These are phyloP conservation scores for Penicillium longicatenatum DNA, from an alignment of 495 filamentous ascomycete genomes.

Conservation along the genomic window DNA sequence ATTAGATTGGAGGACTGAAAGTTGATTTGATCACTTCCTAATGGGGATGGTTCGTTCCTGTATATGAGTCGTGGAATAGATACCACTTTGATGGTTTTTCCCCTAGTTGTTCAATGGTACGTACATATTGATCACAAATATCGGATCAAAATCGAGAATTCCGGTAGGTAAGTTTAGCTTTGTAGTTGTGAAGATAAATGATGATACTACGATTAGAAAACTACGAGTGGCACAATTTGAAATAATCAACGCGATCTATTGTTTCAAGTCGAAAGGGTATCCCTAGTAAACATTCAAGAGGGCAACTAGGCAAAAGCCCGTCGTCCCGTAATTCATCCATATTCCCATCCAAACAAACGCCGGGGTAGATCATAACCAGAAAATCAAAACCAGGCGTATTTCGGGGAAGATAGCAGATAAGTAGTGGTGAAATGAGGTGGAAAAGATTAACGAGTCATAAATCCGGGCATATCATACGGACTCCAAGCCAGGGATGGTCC, in stretches of 20 bases:
- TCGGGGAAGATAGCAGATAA: not conserved
- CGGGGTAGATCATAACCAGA: not conserved
- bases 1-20: not conserved
- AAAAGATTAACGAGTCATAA: slow-evolving; percentile 29
- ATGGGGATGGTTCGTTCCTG: not conserved
- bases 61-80: not conserved
- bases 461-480: slow-evolving; percentile 18
- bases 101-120: too few species aligned
- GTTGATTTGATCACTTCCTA: not conserved
- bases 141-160: too few species aligned
- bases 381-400: not conserved
- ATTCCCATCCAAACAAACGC: slow-evolving; percentile 2
- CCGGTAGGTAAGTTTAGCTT: too few species aligned
- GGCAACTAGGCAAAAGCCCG: not conserved
- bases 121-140: too few species aligned
- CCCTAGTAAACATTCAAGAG: slow-evolving; percentile 11
- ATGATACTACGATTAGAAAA: not conserved
- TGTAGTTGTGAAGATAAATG: too few species aligned
- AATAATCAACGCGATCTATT: slow-evolving; percentile 14
- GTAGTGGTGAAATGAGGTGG: not conserved
- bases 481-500: slow-evolving; percentile 29
- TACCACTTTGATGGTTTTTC: not conserved
- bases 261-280: slow-evolving; percentile 15
- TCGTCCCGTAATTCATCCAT: slow-evolving; percentile 4
- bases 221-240: not conserved